Percentiles rank a stretch among this genome's conserved stretches.
Conservation (phyloP, 805 yeast species). For the Candida succiphila region DNA sequence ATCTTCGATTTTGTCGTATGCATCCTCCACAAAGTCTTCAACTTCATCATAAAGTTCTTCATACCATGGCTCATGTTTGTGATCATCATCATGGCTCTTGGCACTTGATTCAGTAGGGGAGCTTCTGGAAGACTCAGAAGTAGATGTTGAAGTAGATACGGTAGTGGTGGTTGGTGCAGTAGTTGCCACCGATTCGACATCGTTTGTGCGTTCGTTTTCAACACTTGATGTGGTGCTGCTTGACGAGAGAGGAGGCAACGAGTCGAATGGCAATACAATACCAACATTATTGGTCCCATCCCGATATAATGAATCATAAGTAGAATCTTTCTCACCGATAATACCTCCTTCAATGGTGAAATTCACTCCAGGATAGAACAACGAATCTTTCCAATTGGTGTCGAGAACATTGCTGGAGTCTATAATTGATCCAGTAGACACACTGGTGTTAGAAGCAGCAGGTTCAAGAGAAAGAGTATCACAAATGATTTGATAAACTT, state of each 20-base stretch:
- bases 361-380: slow-evolving; percentile 39
- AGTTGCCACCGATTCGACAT: too few species aligned
- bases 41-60: slow-evolving; percentile 9
- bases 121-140: background rate
- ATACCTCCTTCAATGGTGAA: slow-evolving; percentile 32
- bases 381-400: slow-evolving; percentile 35
- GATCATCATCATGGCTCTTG: slow-evolving; percentile 2
- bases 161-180: too few species aligned
- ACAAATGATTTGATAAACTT: slow-evolving; percentile 68
- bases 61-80: slow-evolving; percentile 4
- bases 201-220: too few species aligned
- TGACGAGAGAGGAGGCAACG: too few species aligned
- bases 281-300: slow-evolving; percentile 2
- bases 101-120: background rate
- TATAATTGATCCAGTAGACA: slow-evolving; percentile 15
- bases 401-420: slow-evolving; percentile 21
- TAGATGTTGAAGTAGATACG: background rate
- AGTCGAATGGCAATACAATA: slow-evolving; percentile 3
- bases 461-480: slow-evolving; percentile 46
- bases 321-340: slow-evolving; percentile 34
- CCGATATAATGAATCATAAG: slow-evolving; percentile 37
- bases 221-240: too few species aligned
- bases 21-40: slow-evolving; percentile 7
- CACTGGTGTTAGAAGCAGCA: slow-evolving; percentile 50
- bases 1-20: too few species aligned